Conservation (phyloP, 2,329 filamentous ascomycete species). For the Beauveria caledonica region DNA sequence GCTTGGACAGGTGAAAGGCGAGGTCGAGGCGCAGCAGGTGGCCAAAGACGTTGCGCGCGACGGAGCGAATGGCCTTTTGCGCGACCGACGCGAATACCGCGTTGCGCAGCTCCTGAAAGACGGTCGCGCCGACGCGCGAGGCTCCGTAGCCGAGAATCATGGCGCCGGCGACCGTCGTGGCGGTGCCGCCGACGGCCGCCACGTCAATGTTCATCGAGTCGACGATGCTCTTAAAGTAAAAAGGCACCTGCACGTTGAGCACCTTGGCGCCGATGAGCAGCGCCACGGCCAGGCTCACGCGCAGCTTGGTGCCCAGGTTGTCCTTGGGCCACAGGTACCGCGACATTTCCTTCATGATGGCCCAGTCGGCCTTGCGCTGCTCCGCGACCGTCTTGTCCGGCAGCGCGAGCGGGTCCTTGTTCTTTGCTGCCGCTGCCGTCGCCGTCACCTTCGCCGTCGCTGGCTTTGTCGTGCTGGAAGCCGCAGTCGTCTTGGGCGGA, state of each 20-base stretch:
- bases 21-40: conserved; percentile 84
- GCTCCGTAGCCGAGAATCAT: conserved; percentile 92
- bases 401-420: conserved; percentile 24
- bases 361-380: conserved; percentile 95
- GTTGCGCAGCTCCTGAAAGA: conserved; percentile 91
- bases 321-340: conserved; percentile 94
- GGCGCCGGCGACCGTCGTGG: conserved; percentile 78
- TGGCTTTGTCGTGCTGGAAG: conserved; percentile 14
- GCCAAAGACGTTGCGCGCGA: conserved; percentile 86
- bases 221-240: conserved; percentile 98
- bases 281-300: conserved; percentile 76
- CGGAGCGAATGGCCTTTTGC: conserved; percentile 88
- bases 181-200: conserved; percentile 76
- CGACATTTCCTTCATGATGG: conserved; percentile 97
- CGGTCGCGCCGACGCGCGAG: conserved; percentile 76
- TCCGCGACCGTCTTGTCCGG: conserved; percentile 57
- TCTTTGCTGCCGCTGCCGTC: conserved; percentile 13
- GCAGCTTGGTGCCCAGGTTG: conserved; percentile 61
- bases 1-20: conserved; percentile 86
- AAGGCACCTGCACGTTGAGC: conserved; percentile 94
- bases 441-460: neutral
- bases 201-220: conserved; percentile 98
- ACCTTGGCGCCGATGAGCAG: conserved; percentile 86
- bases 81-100: conserved; percentile 95
- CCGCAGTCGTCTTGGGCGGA: conserved; percentile 8